These are phyloP conservation scores for Mycena polygramma DNA, from an alignment of 768 basidiomycete species.

Conservation along the genomic window DNA sequence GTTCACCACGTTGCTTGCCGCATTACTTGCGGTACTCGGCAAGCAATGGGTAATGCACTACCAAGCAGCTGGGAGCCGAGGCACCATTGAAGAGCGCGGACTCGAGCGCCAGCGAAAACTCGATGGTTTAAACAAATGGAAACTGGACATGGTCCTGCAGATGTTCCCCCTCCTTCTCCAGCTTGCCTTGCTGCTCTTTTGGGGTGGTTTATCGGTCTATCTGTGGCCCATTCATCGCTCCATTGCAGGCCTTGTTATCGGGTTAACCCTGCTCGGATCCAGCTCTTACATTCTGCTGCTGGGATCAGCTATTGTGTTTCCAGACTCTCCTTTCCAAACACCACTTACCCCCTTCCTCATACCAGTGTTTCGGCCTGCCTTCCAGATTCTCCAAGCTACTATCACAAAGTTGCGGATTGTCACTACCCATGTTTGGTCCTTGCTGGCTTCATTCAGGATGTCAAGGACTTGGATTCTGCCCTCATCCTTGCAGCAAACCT, in stretches of 20 bases:
- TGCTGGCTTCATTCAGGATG: background rate
- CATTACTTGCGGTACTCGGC: background rate
- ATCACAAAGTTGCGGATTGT: background rate
- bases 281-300: background rate
- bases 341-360: background rate
- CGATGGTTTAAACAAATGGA: background rate
- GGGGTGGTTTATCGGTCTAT: background rate
- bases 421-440: background rate
- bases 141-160: background rate
- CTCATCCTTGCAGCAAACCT: background rate
- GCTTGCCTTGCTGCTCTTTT: background rate
- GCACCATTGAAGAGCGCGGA: background rate
- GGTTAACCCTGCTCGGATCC: background rate
- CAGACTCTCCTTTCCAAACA: background rate
- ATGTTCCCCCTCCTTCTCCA: background rate
- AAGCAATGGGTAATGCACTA: constrained; percentile 3
- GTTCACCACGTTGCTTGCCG: background rate
- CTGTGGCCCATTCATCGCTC: background rate
- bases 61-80: background rate
- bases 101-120: constrained; percentile 2
- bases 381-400: background rate
- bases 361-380: background rate
- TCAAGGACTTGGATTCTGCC: background rate
- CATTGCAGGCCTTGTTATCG: background rate
- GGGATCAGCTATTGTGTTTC: background rate